These are phyloP conservation scores for Fusarium sp. DNA, from an alignment of 2,329 filamentous ascomycete genomes.

Conservation along the genomic window DNA sequence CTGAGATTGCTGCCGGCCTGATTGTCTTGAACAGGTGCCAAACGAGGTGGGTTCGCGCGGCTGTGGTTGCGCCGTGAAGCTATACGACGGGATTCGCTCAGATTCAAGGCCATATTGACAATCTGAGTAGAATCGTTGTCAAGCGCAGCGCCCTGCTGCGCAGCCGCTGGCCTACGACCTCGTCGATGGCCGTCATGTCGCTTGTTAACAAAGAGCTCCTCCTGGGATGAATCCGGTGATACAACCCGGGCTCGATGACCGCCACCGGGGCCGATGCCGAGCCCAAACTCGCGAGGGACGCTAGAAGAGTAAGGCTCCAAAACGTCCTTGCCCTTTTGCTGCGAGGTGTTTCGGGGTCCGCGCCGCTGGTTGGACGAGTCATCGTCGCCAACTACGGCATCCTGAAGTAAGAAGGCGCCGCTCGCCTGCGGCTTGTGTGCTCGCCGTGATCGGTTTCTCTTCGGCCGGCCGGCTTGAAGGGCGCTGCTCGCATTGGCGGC, in stretches of 20 bases:
- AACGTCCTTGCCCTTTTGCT: conserved; percentile 37
- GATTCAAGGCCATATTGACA: conserved; percentile 88
- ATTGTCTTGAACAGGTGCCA: conserved; percentile 65
- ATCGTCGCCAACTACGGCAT: conserved; percentile 52
- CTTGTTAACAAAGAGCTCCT: conserved; percentile 41
- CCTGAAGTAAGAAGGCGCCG: conserved; percentile 65
- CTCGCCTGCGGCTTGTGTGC: conserved; percentile 59
- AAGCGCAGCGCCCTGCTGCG: conserved; percentile 51
- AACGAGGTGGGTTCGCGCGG: conserved; percentile 63
- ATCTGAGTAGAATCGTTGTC: conserved; percentile 89
- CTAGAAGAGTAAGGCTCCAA: conserved; percentile 28
- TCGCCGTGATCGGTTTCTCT: conserved; percentile 44
- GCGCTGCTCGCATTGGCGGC: conserved; percentile 26
- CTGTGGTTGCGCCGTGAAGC: conserved; percentile 69
- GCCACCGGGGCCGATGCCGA: conserved; percentile 34
- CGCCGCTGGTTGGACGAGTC: conserved; percentile 49
- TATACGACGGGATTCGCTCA: conserved; percentile 83
- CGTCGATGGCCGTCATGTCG: conserved; percentile 33
- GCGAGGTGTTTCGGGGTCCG: conserved; percentile 40
- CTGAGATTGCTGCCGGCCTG: conserved; percentile 70
- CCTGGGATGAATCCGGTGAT: conserved; percentile 46
- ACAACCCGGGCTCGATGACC: conserved; percentile 39
- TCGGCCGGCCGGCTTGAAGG: conserved; percentile 39
- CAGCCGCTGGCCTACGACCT: conserved; percentile 27
- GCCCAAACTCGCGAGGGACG: conserved; percentile 31